Percentiles rank a stretch among this genome's conserved stretches.
Evolutionary conservation across 768 basidiomycete species (phyloP).

Genomic region (Hygrophoropsis aurantiaca): DNA sequence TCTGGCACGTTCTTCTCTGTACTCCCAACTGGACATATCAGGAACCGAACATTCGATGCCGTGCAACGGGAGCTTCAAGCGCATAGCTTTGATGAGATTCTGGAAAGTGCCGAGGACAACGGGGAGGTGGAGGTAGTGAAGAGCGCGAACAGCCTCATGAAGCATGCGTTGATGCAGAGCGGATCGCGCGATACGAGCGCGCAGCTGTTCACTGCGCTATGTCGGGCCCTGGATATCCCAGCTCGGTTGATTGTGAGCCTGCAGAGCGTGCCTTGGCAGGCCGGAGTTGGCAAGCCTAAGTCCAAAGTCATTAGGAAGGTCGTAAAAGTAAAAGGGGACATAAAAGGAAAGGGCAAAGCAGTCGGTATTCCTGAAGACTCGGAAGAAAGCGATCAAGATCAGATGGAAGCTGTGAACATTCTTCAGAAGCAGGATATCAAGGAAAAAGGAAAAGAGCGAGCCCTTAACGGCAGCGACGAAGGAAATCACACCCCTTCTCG

Average conservation of each 20-base stretch:
- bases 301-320: conserved; percentile 28
- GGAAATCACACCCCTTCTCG: conserved; percentile 32
- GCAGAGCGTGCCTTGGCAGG: conserved; percentile 91
- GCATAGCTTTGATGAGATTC: conserved; percentile 18
- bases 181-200: conserved; percentile 87
- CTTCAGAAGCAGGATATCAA: conserved; percentile 24
- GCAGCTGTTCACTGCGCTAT: conserved; percentile 88
- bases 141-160: conserved; percentile 87
- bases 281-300: conserved; percentile 58
- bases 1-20: conserved; percentile 66
- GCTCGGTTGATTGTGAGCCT: conserved; percentile 86
- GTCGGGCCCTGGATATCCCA: conserved; percentile 83
- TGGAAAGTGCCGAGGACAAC: conserved; percentile 26
- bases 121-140: conserved; percentile 62
- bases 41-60: conserved; percentile 75
- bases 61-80: conserved; percentile 48
- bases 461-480: conserved; percentile 35
- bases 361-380: conserved; percentile 18
- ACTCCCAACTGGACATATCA: conserved; percentile 62
- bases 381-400: conserved; percentile 36
- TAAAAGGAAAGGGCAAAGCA: conserved; percentile 38
- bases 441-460: conserved; percentile 33
- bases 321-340: conserved; percentile 37
- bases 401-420: conserved; percentile 37
- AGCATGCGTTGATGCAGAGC: conserved; percentile 76